Percentiles rank a stretch among this genome's conserved stretches.
Evolutionary conservation across 352 stramenopile genomes (phyloP).

Genomic region (Globisporangium spiculum): DNA sequence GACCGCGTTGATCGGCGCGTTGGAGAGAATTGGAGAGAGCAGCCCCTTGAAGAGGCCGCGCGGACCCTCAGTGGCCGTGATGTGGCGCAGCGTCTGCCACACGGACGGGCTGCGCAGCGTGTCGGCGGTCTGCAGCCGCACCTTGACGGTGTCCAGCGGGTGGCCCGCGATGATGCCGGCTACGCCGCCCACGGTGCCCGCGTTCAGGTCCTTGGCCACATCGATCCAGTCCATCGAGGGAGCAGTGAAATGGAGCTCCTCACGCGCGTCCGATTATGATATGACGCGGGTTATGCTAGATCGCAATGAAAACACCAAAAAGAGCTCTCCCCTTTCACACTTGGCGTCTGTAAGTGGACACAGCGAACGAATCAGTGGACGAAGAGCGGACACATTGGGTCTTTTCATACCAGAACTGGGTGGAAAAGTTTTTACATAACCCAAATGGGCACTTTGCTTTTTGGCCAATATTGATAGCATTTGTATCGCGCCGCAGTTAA

Average conservation of each 20-base stretch:
- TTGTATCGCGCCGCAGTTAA: no score
- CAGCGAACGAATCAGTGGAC: no score
- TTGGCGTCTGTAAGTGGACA: no score
- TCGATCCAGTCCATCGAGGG: constrained; percentile 76
- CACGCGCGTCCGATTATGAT: neutral
- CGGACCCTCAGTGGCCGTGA: constrained; percentile 53
- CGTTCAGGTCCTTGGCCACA: constrained; percentile 80
- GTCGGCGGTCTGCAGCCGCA: constrained; percentile 69
- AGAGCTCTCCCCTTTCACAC: neutral
- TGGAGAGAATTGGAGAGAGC: constrained; percentile 74
- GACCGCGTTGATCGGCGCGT: constrained; percentile 84
- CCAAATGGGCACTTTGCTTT: no score
- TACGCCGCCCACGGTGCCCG: constrained; percentile 76
- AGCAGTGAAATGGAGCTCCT: neutral
- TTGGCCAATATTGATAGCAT: no score
- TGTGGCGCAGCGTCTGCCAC: constrained; percentile 45
- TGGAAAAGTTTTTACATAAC: no score
- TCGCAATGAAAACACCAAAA: neutral
- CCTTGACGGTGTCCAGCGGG: constrained; percentile 86
- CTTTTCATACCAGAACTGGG: no score
- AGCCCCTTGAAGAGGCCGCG: constrained; percentile 73
- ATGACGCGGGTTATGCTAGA: neutral
- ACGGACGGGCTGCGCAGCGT: constrained; percentile 32
- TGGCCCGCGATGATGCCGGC: constrained; percentile 77
- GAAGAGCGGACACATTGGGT: no score